These are phyloP conservation scores for Shiraia sp. DNA, from an alignment of 2,329 filamentous ascomycete species.

Conservation along the genomic window DNA sequence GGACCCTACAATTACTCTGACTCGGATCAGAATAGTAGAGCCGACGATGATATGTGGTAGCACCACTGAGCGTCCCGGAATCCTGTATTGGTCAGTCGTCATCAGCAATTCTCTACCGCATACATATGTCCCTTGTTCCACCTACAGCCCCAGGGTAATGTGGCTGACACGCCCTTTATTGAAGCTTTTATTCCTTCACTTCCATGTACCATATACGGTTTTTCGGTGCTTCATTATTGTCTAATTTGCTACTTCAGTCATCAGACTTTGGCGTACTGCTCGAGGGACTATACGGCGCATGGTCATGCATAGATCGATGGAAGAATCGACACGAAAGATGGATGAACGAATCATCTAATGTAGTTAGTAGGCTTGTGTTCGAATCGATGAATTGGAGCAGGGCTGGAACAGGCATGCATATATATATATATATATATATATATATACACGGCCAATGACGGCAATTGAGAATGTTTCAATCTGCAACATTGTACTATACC, in stretches of 20 bases:
- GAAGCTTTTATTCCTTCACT: neutral
- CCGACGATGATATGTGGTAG: constrained; percentile 46
- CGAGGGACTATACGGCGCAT: neutral
- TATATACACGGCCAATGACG: neutral
- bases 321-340: neutral
- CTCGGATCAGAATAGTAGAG: constrained; percentile 33
- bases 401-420: neutral
- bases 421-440: constrained; percentile 1
- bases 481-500: too few relatives aligned
- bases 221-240: constrained; percentile 1
- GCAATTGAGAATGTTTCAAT: neutral
- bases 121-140: neutral
- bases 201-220: constrained; percentile 4
- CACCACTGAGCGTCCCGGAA: neutral
- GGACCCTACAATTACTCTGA: constrained; percentile 34
- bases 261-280: neutral
- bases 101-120: neutral
- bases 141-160: neutral
- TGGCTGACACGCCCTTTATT: neutral
- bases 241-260: constrained; percentile 1
- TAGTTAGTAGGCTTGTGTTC: neutral
- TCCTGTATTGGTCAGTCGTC: neutral
- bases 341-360: constrained; percentile 1
- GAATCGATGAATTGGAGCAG: neutral
- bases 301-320: constrained; percentile 1